Percentiles rank a stretch among this genome's conserved stretches.
These are phyloP conservation scores for Fraxinus excelsior DNA, from an alignment of 257 asterid genomes.

Conservation along the genomic window DNA sequence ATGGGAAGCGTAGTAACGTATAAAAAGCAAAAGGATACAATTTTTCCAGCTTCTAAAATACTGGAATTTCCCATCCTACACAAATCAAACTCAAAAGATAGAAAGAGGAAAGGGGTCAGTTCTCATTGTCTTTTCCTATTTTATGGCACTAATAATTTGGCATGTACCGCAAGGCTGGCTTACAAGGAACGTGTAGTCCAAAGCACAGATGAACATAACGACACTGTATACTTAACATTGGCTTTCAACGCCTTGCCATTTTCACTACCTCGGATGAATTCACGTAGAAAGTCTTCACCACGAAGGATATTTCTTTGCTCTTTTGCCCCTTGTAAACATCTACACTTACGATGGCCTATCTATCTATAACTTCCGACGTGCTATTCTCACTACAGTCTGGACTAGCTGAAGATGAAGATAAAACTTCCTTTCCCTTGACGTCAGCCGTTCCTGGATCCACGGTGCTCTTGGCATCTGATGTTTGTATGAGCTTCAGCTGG, in stretches of 20 bases:
- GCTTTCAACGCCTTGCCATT: not conserved
- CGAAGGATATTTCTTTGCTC: slow-evolving; percentile 9
- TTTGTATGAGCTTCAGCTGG: slow-evolving; percentile 56
- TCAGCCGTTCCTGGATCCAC: slow-evolving; percentile 39
- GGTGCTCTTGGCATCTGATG: slow-evolving; percentile 34
- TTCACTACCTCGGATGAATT: not conserved
- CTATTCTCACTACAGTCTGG: slow-evolving; percentile 33
- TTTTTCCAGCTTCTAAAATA: not conserved
- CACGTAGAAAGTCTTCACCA: not conserved
- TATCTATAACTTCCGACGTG: slow-evolving; percentile 21
- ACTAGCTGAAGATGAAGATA: slow-evolving; percentile 45
- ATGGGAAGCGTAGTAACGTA: not conserved
- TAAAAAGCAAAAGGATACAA: not conserved
- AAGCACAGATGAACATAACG: not conserved
- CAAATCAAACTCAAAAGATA: not conserved
- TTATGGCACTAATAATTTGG: not conserved
- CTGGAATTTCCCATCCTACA: not conserved
- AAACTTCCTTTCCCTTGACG: slow-evolving; percentile 54
- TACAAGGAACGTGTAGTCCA: not conserved
- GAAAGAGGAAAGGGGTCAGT: not conserved
- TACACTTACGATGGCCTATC: slow-evolving; percentile 20
- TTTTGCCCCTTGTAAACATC: slow-evolving; percentile 13
- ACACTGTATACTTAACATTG: not conserved
- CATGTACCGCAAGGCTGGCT: not conserved
- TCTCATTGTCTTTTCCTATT: not conserved